Conservation (phyloP, 768 basidiomycete genomes). For the Mycena polygramma region DNA sequence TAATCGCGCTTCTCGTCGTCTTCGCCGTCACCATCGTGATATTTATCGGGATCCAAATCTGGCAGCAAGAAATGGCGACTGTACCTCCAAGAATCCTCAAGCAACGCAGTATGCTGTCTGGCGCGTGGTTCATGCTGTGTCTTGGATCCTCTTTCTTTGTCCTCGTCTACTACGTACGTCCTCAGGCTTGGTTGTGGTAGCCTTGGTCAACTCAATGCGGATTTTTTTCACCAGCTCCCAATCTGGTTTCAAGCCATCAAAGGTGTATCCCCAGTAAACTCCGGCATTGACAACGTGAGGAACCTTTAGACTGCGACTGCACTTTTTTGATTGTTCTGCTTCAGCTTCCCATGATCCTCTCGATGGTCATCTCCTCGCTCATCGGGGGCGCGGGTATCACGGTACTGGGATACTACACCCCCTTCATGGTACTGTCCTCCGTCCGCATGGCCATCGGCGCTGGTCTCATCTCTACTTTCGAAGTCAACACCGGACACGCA, state of each 20-base stretch:
- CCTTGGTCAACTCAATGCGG: no score
- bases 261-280: slow-evolving; percentile 3
- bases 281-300: no score
- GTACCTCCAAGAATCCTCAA: slow-evolving; percentile 18
- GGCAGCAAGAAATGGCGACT: slow-evolving; percentile 7
- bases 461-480: neutral
- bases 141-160: slow-evolving; percentile 15
- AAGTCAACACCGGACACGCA: neutral
- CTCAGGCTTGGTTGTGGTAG: no score
- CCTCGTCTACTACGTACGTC: neutral
- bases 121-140: neutral
- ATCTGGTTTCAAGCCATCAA: slow-evolving; percentile 16
- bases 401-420: neutral
- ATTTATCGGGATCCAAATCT: neutral
- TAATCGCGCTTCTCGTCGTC: slow-evolving; percentile 14
- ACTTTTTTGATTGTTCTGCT: neutral
- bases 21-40: neutral
- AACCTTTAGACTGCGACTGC: no score
- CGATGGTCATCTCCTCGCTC: neutral
- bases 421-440: neutral
- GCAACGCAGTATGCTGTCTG: slow-evolving; percentile 3
- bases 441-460: neutral
- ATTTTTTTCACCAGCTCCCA: neutral
- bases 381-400: neutral
- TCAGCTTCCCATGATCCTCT: slow-evolving; percentile 3